Evolutionary conservation across 371 early-diverging fungal species (phyloP), one percentile per base, ranked within the genome.

Genomic region (Mortierella sp.): DNA sequence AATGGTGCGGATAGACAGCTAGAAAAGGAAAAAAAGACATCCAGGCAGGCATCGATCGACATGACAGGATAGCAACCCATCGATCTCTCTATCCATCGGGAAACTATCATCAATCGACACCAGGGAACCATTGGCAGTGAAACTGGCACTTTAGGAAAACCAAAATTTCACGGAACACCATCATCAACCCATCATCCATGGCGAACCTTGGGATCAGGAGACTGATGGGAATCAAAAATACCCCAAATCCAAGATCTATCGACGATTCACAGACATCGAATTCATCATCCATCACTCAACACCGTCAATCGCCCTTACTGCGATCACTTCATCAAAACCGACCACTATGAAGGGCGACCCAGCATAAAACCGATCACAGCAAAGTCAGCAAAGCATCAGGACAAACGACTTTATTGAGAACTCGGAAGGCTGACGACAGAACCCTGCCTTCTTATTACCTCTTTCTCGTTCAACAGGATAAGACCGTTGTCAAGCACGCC

Each of bases 401-500:
- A n/a, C 19, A 16, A 34, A 8, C 34, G 19, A 29, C 34, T 2
- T 31, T 4, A 29, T 19, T 31, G 13, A 31, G 39, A 8, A 34
- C 7, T n/a, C 19, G 9, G 61, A 55, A 19, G 8, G 1, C 24
- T 44, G 47, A 61, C 45, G 41, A n/a, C n/a, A n/a, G n/a, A 61
- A 29, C 22, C 39, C 50, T 40, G 24, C 24, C 37, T 14, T 40
- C 47, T 48, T 44, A 29, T 63, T 41, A 14, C 34, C 29, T 48
- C 29, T 69, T n/a, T 24, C 6, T 64, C 6, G 61, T 34, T 66
- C 14, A 68, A 65, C 87, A 91, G 92, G 92, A 92, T 86, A 94
- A 95, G 88, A 87, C 90, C 75, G 90, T 90, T 83, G 94, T 96
- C 85, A 97, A 97, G 92, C 94, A 96, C 88, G 99, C 97, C 87